Conservation (phyloP, 1,284 basidiomycete species). For the Schizopora paradoxa region DNA sequence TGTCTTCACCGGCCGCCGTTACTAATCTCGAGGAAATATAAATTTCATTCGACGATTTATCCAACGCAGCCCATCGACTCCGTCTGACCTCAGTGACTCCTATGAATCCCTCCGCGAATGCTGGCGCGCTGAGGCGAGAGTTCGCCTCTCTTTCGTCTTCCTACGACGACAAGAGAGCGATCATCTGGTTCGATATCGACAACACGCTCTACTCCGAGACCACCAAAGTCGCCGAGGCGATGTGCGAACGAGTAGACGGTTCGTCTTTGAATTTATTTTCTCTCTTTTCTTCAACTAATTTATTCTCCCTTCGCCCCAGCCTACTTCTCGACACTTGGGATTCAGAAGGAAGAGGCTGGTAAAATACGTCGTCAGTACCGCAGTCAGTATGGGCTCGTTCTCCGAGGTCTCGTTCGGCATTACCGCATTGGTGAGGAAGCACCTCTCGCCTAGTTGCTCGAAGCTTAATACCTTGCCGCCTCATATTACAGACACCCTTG, state of each 20-base stretch:
- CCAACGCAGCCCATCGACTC: no score
- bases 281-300: not conserved
- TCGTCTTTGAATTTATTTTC: conserved; percentile 17
- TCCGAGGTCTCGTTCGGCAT: conserved; percentile 76
- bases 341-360: conserved; percentile 65
- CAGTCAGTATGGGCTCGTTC: conserved; percentile 77
- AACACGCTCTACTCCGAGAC: conserved; percentile 80
- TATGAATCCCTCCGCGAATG: no score
- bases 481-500: conserved; percentile 76
- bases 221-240: conserved; percentile 71
- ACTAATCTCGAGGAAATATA: no score
- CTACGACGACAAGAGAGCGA: no score
- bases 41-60: no score
- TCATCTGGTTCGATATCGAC: conserved; percentile 84
- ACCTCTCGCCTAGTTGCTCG: no score
- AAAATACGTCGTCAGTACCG: conserved; percentile 74
- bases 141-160: no score
- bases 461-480: not conserved
- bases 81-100: no score
- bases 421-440: conserved; percentile 56
- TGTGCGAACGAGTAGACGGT: conserved; percentile 81
- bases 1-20: no score
- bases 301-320: conserved; percentile 39
- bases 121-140: no score
- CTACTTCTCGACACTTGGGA: conserved; percentile 71